A percentile compares a stretch with the other conserved stretches of the same genome.
Conservation (phyloP, 2,329 filamentous ascomycete species). For the Microdochium nivale region DNA sequence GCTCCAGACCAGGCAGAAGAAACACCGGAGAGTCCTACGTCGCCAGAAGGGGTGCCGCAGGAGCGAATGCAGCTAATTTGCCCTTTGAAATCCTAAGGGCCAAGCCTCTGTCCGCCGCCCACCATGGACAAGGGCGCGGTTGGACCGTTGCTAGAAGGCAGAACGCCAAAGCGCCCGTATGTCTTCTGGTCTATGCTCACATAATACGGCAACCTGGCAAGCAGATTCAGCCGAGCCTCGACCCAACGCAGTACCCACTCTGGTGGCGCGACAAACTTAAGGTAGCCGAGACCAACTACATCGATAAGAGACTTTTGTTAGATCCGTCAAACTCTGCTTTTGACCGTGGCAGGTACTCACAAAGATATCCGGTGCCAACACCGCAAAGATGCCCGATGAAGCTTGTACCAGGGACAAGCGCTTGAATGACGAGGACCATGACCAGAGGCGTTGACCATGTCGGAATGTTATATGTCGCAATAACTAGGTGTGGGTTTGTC, state of each 20-base stretch:
- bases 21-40: too few species aligned
- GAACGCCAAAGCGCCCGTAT: constrained; percentile 82
- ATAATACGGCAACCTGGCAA: constrained; percentile 80
- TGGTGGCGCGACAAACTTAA: constrained; percentile 82
- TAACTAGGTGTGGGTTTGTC: constrained; percentile 67
- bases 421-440: constrained; percentile 63
- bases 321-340: constrained; percentile 6
- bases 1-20: too few species aligned
- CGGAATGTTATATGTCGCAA: constrained; percentile 61
- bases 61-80: too few species aligned
- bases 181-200: constrained; percentile 94
- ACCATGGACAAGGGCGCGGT: constrained; percentile 52
- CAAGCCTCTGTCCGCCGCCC: constrained; percentile 58
- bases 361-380: constrained; percentile 75
- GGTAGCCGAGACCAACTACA: constrained; percentile 73
- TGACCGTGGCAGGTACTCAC: constrained; percentile 39
- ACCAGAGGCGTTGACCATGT: constrained; percentile 89
- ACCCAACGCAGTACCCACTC: constrained; percentile 83
- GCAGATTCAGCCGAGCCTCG: constrained; percentile 78
- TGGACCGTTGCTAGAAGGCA: constrained; percentile 50
- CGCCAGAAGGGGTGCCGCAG: too few species aligned
- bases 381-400: constrained; percentile 82
- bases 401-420: constrained; percentile 73
- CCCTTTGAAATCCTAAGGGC: constrained; percentile 37
- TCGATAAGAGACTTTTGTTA: constrained; percentile 4